A percentile compares a stretch with the other conserved stretches of the same genome.
Evolutionary conservation across 768 basidiomycete genomes (phyloP).

Genomic region (Suillus subaureus): DNA sequence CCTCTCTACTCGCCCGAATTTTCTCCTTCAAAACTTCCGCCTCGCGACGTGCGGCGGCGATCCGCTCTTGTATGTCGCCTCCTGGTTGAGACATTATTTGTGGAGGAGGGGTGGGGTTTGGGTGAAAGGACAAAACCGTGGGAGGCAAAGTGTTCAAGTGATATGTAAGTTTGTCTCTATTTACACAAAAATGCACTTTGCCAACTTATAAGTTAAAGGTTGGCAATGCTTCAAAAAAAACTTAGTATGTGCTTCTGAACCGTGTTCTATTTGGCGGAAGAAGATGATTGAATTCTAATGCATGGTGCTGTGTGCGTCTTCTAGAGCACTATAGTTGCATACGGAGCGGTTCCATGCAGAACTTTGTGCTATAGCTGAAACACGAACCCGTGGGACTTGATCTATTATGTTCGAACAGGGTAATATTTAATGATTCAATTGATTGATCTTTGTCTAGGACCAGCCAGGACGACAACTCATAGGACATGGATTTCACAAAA

Average conservation of each 20-base stretch:
- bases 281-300: not conserved
- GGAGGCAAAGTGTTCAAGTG: conserved; percentile 3
- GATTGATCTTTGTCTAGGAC: not conserved
- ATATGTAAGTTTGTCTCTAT: conserved; percentile 8
- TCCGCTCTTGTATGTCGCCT: conserved; percentile 87
- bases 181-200: not conserved
- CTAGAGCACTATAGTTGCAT: not conserved
- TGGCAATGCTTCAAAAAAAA: not conserved
- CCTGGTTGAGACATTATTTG: conserved; percentile 73
- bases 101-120: conserved; percentile 5
- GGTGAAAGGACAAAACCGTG: conserved; percentile 8
- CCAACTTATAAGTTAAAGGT: not conserved
- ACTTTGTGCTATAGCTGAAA: not conserved
- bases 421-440: not conserved
- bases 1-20: conserved; percentile 95
- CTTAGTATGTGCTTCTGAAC: not conserved
- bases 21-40: conserved; percentile 98
- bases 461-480: not conserved
- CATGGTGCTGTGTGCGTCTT: not conserved
- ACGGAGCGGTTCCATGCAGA: not conserved
- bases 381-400: not conserved
- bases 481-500: not conserved
- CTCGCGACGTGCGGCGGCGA: conserved; percentile 95
- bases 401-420: not conserved
- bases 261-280: not conserved